phyloP scores from a whole-genome alignment of 306 rosid genomes.

The Cercis canadensis region DNA sequence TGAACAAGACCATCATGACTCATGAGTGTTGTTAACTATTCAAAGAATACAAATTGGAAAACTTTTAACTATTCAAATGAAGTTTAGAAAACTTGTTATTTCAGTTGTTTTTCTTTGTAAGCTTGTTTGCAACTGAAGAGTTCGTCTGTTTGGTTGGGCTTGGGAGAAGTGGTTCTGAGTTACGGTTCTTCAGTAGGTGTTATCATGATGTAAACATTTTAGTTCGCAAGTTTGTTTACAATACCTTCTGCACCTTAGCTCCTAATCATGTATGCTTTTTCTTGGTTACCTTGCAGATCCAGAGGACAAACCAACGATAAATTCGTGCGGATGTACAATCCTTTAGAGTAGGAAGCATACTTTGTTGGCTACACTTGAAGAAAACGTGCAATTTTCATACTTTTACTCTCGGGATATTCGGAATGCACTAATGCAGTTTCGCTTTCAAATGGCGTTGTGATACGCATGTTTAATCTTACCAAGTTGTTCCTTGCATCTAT shows the following conservation, averaged over 20 bases:
- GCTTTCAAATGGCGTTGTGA: constrained; percentile 25
- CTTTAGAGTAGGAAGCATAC: constrained; percentile 52
- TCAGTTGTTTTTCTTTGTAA: too few species aligned
- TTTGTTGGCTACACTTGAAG: constrained; percentile 35
- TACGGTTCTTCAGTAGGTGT: too few species aligned
- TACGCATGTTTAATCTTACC: constrained; percentile 29
- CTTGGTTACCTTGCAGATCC: constrained; percentile 46
- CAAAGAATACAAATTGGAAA: too few species aligned
- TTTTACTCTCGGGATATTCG: constrained; percentile 32
- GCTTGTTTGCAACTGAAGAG: too few species aligned
- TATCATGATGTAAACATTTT: too few species aligned
- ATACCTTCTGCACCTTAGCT: too few species aligned
- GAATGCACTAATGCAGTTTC: constrained; percentile 33
- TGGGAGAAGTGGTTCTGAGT: too few species aligned
- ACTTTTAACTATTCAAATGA: too few species aligned
- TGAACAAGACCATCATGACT: too few species aligned
- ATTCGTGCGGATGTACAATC: constrained; percentile 69
- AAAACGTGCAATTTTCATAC: constrained; percentile 26
- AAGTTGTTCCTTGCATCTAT: constrained; percentile 32
- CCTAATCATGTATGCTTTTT: neutral
- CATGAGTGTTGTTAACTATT: too few species aligned
- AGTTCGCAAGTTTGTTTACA: neutral
- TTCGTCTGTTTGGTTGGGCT: too few species aligned
- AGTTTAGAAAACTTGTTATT: too few species aligned
- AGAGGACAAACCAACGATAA: constrained; percentile 53